Percentiles rank a stretch among this genome's conserved stretches.
Conservation (phyloP, 129 eudicot genomes). For the Pseudognaphalium luteoalbum region DNA sequence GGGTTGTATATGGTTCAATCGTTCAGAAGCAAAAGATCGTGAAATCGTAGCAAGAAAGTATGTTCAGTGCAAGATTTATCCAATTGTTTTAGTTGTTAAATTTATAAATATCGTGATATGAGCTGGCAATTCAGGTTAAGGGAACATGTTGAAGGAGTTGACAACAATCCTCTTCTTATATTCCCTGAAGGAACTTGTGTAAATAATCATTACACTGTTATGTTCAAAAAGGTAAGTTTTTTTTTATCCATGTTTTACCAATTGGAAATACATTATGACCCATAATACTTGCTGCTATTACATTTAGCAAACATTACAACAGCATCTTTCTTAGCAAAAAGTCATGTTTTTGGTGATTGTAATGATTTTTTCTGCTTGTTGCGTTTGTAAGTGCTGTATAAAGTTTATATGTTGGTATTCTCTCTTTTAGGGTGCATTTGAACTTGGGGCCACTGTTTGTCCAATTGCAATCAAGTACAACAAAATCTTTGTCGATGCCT, state of each 20-base stretch:
- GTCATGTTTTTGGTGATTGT: not conserved
- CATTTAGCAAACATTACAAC: not conserved
- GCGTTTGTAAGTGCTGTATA: not conserved
- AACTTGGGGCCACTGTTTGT: slow-evolving; percentile 92
- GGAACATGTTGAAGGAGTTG: slow-evolving; percentile 92
- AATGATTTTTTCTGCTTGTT: not conserved
- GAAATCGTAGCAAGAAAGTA: slow-evolving; percentile 97
- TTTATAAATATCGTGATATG: slow-evolving; percentile 11
- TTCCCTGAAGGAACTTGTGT: slow-evolving; percentile 99
- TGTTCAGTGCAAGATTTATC: slow-evolving; percentile 21
- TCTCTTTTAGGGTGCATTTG: slow-evolving; percentile 85
- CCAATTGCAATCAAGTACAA: slow-evolving; percentile 97
- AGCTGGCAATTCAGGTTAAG: slow-evolving; percentile 61
- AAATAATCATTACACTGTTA: slow-evolving; percentile 89
- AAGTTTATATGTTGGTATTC: slow-evolving; percentile 13
- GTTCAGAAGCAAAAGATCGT: slow-evolving; percentile 96
- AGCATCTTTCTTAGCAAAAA: not conserved
- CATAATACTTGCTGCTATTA: not conserved
- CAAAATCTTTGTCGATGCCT: slow-evolving; percentile 96
- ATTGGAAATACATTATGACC: not conserved
- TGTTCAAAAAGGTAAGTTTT: slow-evolving; percentile 36
- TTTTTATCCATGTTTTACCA: not conserved
- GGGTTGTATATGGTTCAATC: slow-evolving; percentile 99
- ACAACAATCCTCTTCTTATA: slow-evolving; percentile 95
- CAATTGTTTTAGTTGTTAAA: slow-evolving; percentile 10